Base-by-base conservation (phyloP, 257 asterid genomes). In the Solanum medicagineum region DNA sequence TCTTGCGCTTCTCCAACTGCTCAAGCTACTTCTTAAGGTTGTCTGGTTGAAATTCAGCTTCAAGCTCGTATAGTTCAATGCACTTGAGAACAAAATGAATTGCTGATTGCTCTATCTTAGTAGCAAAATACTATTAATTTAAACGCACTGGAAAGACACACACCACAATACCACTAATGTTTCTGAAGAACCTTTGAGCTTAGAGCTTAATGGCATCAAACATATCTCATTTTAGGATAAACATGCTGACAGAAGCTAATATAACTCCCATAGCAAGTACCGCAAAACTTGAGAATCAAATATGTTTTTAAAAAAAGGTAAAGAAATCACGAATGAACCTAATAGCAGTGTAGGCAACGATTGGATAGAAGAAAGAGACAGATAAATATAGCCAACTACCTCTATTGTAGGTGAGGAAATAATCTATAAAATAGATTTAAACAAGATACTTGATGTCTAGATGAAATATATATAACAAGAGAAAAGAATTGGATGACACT, bases 71-170 rank as follows among this genome's bases (percentile, higher is more conserved):
- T 90, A 95, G 98, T 80, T 97, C 99, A 10, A 97, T 95, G 93
- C 99, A 97, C 89, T 86, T 92, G 85, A 97, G 91, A 26, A 26
- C 29, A 26, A 26, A 26, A 26, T 26, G 97, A 65, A 97, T 91
- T 6, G 99, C 97, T 11, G 99, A 95, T 86, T 92, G 99, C 92
- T 97, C 99, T 90, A 95, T 97, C 95, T 97, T 97, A 80, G 95
- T 92, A 75, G 99, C 98, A 88, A 97, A 89, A 62, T 92, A 96
- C 99, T 97, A 94, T 84, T 69, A 75, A 49, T 59, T 74, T 22
- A 8, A 60, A 47, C 24, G 13, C 10, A 75, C 22, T 22, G 20
- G 8, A 40, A 22, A 8, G 42, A 11, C 62, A 47, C 51, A 75
- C 45, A 51, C 47, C 36, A 32, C 63, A 77, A 51, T 53, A 77